Evolutionary conservation across 257 asterid genomes (phyloP), one percentile per base, ranked within the genome.

Genomic region (Anisodus tanguticus): DNA sequence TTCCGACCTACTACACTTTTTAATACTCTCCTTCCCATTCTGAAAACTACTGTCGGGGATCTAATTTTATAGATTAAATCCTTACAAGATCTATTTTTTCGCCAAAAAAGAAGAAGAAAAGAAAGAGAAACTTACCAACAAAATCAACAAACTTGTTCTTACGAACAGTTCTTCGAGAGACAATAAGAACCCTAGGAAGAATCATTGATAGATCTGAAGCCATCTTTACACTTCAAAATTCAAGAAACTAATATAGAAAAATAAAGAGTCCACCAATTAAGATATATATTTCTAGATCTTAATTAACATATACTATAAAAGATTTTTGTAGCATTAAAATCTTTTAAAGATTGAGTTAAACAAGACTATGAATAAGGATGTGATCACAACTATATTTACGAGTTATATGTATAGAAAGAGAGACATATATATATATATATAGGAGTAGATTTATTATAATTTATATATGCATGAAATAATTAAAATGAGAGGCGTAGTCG

Each of bases 141-240:
- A 94, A 94, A 90, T 92, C 94, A 6, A 94, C 94, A 51, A 94
- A 92, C 63, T 94, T 92, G 87, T 94, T 92, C 87, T 94, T 94
- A 79, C 98, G 93, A 83, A 94, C 94, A 8, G 89, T 90, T 69
- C 78, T 69, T 83, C 97, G 82, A 71, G 95, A 94, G 26, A 94
- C 94, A 3, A 94, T 91, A 9, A 92, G 94, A 87, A 94, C 95
- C 81, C 95, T 88, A 82, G 97, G 95, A 82, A 91, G 86, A 76
- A 90, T 91, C 9, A 79, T 90, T 22, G 97, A 88, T 41, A 92
- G 92, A 89, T 91, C 92, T 2, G 86, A 83, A 64, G 89, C 84
- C 90, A 90, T 88, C 35, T 69, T 26, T 68, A 7, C 15, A 39
- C 12, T 9, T 3, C 41, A 8, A 31, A 41, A 83, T 15, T 69